A percentile compares a stretch with the other conserved stretches of the same genome.
These are phyloP conservation scores for Chaetothyriales sp. DNA, from an alignment of 2,329 filamentous ascomycete species.

Conservation along the genomic window DNA sequence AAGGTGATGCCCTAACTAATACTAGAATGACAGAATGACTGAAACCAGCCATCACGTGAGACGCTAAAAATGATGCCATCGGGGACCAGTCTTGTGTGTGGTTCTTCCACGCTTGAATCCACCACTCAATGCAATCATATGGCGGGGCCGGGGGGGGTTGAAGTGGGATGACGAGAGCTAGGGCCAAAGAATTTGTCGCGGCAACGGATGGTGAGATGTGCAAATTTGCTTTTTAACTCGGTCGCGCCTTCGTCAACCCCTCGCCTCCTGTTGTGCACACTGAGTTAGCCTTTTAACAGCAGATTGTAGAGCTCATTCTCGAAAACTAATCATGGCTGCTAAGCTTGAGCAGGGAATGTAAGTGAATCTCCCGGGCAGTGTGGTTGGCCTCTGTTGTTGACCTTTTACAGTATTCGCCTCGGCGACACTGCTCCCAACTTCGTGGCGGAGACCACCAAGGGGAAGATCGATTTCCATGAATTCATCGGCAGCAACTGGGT, in stretches of 20 bases:
- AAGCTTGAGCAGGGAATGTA: neutral
- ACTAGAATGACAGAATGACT: no score
- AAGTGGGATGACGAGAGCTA: neutral
- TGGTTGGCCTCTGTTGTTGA: neutral
- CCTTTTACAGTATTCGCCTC: constrained; percentile 41
- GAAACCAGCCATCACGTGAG: neutral
- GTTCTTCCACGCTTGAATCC: neutral
- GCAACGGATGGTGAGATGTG: neutral
- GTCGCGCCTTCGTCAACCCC: neutral
- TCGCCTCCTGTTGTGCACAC: neutral
- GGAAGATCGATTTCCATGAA: constrained; percentile 57
- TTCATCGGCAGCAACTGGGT: constrained; percentile 59
- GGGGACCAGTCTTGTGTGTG: neutral
- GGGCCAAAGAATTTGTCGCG: neutral
- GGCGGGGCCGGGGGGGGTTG: neutral
- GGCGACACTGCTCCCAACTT: constrained; percentile 57
- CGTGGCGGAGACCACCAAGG: constrained; percentile 52
- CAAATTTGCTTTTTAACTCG: neutral
- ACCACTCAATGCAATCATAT: no score
- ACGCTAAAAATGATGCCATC: neutral
- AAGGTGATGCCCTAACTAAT: no score
- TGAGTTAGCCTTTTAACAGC: neutral
- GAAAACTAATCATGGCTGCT: neutral
- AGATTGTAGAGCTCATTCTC: neutral
- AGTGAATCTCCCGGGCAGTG: neutral